Conservation (phyloP, 495 filamentous ascomycete genomes). For the Penicillium lividum region DNA sequence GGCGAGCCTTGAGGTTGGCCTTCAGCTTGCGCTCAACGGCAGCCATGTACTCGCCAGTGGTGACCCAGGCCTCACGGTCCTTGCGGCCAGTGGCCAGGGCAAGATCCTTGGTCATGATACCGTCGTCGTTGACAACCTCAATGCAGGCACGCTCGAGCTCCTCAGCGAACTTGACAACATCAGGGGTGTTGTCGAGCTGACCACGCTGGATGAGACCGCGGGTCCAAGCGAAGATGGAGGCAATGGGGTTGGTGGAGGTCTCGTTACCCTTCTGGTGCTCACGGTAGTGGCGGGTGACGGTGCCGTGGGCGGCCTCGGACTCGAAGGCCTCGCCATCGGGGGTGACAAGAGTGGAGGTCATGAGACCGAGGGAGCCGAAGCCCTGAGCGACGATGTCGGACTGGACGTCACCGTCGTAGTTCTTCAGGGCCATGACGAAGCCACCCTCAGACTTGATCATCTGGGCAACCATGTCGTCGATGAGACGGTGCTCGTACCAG, state of each 20-base stretch:
- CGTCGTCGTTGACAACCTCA: constrained; percentile 88
- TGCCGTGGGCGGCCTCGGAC: constrained; percentile 96
- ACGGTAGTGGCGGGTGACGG: constrained; percentile 96
- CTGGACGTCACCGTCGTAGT: constrained; percentile 99
- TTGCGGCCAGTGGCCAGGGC: constrained; percentile 88
- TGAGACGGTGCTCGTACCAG: constrained; percentile 99
- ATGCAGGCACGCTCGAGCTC: constrained; percentile 90
- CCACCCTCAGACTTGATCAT: constrained; percentile 98
- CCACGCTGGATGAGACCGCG: constrained; percentile 91
- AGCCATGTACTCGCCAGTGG: constrained; percentile 82
- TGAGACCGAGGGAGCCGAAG: constrained; percentile 95
- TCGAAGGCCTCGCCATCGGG: constrained; percentile 95
- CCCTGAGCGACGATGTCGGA: constrained; percentile 98
- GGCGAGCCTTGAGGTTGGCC: constrained; percentile 51
- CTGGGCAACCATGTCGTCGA: constrained; percentile 99
- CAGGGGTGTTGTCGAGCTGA: constrained; percentile 83
- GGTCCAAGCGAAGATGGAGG: constrained; percentile 98
- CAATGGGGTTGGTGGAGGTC: constrained; percentile 98
- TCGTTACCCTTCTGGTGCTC: constrained; percentile 96
- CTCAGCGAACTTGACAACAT: constrained; percentile 86
- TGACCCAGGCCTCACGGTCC: constrained; percentile 78
- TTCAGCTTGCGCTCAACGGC: constrained; percentile 87
- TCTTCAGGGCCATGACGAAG: constrained; percentile 97
- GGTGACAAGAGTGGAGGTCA: constrained; percentile 96
- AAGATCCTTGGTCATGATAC: constrained; percentile 98